Conservation (phyloP, 352 stramenopile genomes). For the Pythium aquatile region DNA sequence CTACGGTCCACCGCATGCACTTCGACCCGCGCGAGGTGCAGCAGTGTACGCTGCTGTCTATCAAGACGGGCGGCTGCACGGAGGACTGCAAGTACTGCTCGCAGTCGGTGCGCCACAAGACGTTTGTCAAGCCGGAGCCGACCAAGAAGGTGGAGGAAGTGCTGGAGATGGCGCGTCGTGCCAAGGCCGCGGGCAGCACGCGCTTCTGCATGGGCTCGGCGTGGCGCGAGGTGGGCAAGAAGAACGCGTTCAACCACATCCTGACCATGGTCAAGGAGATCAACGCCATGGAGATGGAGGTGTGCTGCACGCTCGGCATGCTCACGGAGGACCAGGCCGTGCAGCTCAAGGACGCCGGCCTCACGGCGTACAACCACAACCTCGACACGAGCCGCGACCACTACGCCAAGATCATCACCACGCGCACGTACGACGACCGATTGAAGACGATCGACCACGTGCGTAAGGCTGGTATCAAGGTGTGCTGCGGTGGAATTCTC, state of each 20-base stretch:
- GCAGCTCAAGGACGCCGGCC: slow-evolving; percentile 96
- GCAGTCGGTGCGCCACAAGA: slow-evolving; percentile 96
- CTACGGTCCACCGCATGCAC: slow-evolving; percentile 96
- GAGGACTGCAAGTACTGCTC: slow-evolving; percentile 97
- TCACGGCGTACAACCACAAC: slow-evolving; percentile 99
- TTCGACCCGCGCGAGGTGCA: slow-evolving; percentile 97
- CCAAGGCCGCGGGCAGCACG: slow-evolving; percentile 95
- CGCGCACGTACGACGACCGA: slow-evolving; percentile 96
- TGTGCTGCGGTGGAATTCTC: slow-evolving; percentile 97
- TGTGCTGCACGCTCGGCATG: slow-evolving; percentile 98
- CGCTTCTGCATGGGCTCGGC: slow-evolving; percentile 98
- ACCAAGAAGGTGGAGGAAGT: slow-evolving; percentile 97
- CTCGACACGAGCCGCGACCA: slow-evolving; percentile 97
- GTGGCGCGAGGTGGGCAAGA: slow-evolving; percentile 97
- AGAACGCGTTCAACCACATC: slow-evolving; percentile 98
- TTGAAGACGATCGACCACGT: slow-evolving; percentile 96
- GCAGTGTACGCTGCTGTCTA: slow-evolving; percentile 96
- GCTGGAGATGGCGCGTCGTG: slow-evolving; percentile 91
- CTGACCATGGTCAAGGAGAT: slow-evolving; percentile 96
- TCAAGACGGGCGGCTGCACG: slow-evolving; percentile 96
- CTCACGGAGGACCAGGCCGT: slow-evolving; percentile 94
- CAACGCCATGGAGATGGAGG: slow-evolving; percentile 90
- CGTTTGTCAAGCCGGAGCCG: slow-evolving; percentile 98
- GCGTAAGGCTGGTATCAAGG: slow-evolving; percentile 95
- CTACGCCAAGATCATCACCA: slow-evolving; percentile 97